Base-by-base conservation (phyloP, 1,284 basidiomycete species). In the Rhodotorula sp. region DNA sequence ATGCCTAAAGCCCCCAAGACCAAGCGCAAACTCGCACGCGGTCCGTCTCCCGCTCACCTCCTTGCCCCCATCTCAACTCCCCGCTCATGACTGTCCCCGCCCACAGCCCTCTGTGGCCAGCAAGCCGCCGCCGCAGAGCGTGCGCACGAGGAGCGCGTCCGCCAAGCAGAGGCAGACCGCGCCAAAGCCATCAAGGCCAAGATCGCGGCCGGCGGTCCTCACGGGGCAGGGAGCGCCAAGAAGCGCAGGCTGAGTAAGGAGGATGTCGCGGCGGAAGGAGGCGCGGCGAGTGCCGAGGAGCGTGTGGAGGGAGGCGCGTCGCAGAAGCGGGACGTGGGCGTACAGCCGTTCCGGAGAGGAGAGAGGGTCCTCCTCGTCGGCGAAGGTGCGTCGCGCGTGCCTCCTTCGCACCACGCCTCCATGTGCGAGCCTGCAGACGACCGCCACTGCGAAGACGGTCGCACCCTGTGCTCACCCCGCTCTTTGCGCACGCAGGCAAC, bases 281-380 rank as follows among this genome's bases (percentile, higher is more conserved):
- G 25, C 2, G 53, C 17, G 17, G 37, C 37, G 34, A 39, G 51
- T 6, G 44, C 3, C 10, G 27, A 32, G 61, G 36, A 7, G 4
- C 44, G 61, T n/a, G 37, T 53, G 12, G 61, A n/a, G 19, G 17
- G 34, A 21, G 58, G 36, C 25, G 54, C 19, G 19, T 39, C 54
- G 44, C 41, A 57, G 34, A 34, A 59, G 21, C 61, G 44, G 57
- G 54, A 56, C 50, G 41, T 12, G 29, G n/a, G 51, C n/a, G 41
- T 53, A 19, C 66, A 73, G 64, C 64, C 67, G 36, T 68, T 69
- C 64, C 64, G 37, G 39, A 36, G 56, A 29, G 69, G 88, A 39
- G 92, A 97, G 80, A 88, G 84, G 55, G 90, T 98, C 59, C 86
- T 98, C 25, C 86, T 97, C 50, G 84, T 98, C 61, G 95, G 96